These are phyloP conservation scores for Penicillium sp. DNA, from an alignment of 2,329 filamentous ascomycete genomes.

Conservation along the genomic window DNA sequence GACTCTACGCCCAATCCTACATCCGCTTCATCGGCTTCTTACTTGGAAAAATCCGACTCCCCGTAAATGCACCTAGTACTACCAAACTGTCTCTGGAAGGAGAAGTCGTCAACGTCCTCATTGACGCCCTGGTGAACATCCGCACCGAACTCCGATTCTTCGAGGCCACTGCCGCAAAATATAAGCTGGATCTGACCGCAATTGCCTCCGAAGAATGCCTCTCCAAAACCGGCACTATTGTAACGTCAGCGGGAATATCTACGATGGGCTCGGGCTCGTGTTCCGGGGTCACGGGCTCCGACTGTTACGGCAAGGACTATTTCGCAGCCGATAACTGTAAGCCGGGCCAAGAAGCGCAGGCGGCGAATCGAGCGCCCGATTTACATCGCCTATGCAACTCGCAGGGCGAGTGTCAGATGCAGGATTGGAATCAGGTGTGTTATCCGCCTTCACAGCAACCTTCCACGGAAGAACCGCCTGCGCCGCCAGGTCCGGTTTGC, in stretches of 20 bases:
- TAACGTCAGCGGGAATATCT: constrained; percentile 20
- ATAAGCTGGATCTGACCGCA: constrained; percentile 57
- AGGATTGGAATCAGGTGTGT: constrained; percentile 15
- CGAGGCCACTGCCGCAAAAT: constrained; percentile 64
- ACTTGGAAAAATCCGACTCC: constrained; percentile 63
- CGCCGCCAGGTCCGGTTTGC: background rate
- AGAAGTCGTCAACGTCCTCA: constrained; percentile 64
- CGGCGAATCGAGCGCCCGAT: background rate
- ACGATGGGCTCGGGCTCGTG: constrained; percentile 23
- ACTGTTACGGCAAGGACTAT: constrained; percentile 1
- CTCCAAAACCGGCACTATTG: constrained; percentile 10
- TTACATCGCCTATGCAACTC: constrained; percentile 18
- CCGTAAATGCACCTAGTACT: constrained; percentile 41
- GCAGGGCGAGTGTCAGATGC: constrained; percentile 30
- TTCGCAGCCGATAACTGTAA: background rate
- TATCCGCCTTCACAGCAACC: background rate
- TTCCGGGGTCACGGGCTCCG: constrained; percentile 39
- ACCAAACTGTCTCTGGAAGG: constrained; percentile 52
- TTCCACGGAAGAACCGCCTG: background rate
- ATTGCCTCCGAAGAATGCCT: constrained; percentile 38
- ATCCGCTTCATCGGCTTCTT: constrained; percentile 69
- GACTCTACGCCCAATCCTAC: constrained; percentile 72
- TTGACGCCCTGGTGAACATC: constrained; percentile 68
- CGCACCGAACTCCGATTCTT: constrained; percentile 71
- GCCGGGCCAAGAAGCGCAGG: constrained; percentile 1